phyloP scores from a whole-genome alignment of 768 basidiomycete genomes.

The Macrolepiota dolichaula region DNA sequence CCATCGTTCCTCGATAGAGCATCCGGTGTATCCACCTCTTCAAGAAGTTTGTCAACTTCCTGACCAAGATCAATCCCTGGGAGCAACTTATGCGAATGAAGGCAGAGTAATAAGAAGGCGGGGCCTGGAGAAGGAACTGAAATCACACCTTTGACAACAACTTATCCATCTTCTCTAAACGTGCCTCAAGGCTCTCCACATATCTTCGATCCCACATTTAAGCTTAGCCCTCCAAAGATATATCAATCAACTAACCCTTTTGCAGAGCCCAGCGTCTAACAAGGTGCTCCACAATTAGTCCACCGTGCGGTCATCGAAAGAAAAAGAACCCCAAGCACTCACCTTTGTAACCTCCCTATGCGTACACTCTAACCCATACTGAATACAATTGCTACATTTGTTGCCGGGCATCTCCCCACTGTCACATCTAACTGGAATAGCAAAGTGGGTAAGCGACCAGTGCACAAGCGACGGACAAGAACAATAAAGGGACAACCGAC shows the following conservation, averaged over 20 bases:
- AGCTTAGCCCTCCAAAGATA: neutral
- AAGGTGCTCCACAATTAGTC: neutral
- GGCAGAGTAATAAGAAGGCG: neutral
- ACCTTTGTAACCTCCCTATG: conserved; percentile 71
- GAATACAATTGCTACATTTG: conserved; percentile 60
- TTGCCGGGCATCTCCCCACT: conserved; percentile 64
- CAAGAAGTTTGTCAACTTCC: conserved; percentile 46
- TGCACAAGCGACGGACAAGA: neutral
- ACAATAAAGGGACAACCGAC: conserved; percentile 28
- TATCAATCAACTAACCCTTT: conserved; percentile 47
- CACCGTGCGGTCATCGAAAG: neutral
- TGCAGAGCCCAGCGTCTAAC: conserved; percentile 54
- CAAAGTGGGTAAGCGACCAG: conserved; percentile 5
- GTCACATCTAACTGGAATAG: conserved; percentile 43
- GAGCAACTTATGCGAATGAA: conserved; percentile 21
- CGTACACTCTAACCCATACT: conserved; percentile 58
- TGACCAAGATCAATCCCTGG: conserved; percentile 63
- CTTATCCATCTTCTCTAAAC: conserved; percentile 63
- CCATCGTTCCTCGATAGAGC: conserved; percentile 29
- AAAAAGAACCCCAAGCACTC: conserved; percentile 18
- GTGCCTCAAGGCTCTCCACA: conserved; percentile 58
- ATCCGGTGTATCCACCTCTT: conserved; percentile 34
- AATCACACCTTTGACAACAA: conserved; percentile 49
- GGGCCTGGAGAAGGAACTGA: neutral
- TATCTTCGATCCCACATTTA: conserved; percentile 40